Evolutionary conservation across 192 early-diverging fungal genomes (phyloP), one percentile per base, ranked within the genome.

Genomic region (Ambispora gerdemannii): DNA sequence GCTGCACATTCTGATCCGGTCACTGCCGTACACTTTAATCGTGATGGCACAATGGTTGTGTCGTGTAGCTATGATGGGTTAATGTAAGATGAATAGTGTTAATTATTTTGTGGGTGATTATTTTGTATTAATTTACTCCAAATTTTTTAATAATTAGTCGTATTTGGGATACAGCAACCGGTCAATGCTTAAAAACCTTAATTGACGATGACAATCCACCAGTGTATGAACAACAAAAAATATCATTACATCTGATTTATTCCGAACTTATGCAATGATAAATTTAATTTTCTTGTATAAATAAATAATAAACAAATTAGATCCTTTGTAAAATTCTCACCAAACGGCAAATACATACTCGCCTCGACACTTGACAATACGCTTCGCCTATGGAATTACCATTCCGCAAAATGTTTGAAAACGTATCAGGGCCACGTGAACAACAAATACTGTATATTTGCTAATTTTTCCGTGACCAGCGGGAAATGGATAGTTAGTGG

Each of bases 81-180:
- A 50, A 95, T 99, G 93, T 93, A 87, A 74, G n/a, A 86, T 78
- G 22, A 3, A 36, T 3, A 32, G 31, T 10, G 17, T 4, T 8
- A 19, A 22, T 3, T 2, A 13, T 15, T 25, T 34, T 64, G 10
- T 8, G 31, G 13, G 11, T 25, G 10, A 34, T 32, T 25, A 2
- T 67, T 1, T 10, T 19, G 19, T 30, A 34, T 67, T 1, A 31
- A 17, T 32, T 67, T n/a, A n/a, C n/a, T n/a, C n/a, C 71, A 58
- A 53, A 50, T 67, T 43, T 13, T 30, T 19, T 43, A 49, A 28
- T 25, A 13, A 62, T 3, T 67, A 94, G 93, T 61, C 94, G 97
- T 25, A 97, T 99, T 65, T 99, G 97, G 97, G 97, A 99, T 77
- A 93, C 93, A 30, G 87, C 90, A 38, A 93, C 95, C n/a, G 96